Evolutionary conservation across 164 flowering plant species (phyloP).

Genomic region (Stephania japonica): DNA sequence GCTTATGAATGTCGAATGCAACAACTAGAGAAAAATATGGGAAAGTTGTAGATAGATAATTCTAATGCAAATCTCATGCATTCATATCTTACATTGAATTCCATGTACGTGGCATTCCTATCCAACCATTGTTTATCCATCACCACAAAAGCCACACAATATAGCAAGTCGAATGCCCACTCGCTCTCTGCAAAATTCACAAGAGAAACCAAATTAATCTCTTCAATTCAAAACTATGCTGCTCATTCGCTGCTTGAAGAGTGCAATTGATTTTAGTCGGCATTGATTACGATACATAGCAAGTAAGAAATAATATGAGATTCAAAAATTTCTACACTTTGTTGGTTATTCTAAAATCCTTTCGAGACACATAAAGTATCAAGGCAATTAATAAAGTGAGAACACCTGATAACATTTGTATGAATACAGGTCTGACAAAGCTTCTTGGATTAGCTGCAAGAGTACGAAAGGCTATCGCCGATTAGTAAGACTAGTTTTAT

Average conservation of each 20-base stretch:
- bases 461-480: background rate
- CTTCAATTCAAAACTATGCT: background rate
- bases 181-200: conserved; percentile 51
- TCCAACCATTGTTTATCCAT: conserved; percentile 90
- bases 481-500: conserved; percentile 13
- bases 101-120: conserved; percentile 86
- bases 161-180: conserved; percentile 89
- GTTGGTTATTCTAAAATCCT: background rate
- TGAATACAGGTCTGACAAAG: conserved; percentile 57
- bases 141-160: conserved; percentile 77
- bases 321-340: too few relatives aligned
- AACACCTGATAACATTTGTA: conserved; percentile 78
- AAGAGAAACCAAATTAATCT: background rate
- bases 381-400: background rate
- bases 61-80: background rate
- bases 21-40: background rate
- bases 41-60: background rate
- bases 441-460: conserved; percentile 70
- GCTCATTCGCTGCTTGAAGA: background rate
- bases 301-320: background rate
- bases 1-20: too few relatives aligned
- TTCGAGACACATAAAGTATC: background rate
- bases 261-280: background rate
- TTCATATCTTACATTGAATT: conserved; percentile 61
- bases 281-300: too few relatives aligned